Conservation (phyloP, 2,329 filamentous ascomycete species). For the Coleophoma cylindrospora region DNA sequence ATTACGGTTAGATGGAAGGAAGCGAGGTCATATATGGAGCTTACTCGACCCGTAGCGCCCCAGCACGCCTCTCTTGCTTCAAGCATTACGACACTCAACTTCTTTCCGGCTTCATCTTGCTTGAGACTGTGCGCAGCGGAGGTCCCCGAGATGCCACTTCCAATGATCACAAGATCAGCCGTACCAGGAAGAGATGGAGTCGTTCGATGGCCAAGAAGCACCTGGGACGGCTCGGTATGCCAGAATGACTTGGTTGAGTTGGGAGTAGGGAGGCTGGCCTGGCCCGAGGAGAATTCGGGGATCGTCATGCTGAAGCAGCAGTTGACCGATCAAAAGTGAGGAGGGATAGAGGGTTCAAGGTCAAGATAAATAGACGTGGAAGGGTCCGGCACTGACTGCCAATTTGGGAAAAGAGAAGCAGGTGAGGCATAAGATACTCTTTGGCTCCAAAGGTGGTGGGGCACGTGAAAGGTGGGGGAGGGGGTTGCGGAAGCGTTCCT, state of each 20-base stretch:
- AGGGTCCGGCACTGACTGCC: too few species aligned
- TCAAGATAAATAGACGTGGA: too few species aligned
- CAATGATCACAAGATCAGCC: constrained; percentile 67
- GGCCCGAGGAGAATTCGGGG: constrained; percentile 5
- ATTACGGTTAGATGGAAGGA: background rate
- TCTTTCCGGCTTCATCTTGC: constrained; percentile 36
- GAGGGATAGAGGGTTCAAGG: too few species aligned
- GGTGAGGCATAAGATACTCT: too few species aligned
- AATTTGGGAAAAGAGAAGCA: too few species aligned
- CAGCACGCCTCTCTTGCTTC: constrained; percentile 77
- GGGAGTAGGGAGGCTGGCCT: constrained; percentile 46
- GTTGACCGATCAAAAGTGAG: too few species aligned
- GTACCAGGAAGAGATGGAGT: constrained; percentile 56
- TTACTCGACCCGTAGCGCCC: constrained; percentile 76
- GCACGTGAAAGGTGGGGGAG: too few species aligned
- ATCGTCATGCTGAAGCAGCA: constrained; percentile 9
- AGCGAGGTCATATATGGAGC: constrained; percentile 16
- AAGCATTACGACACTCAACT: constrained; percentile 59
- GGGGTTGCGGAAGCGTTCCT: too few species aligned
- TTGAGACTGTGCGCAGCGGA: constrained; percentile 61
- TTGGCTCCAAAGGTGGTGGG: too few species aligned
- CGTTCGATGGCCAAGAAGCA: constrained; percentile 62
- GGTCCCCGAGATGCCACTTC: constrained; percentile 72
- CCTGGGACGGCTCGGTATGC: constrained; percentile 62
- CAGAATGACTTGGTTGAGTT: constrained; percentile 66